Evolutionary conservation across 257 asterid genomes (phyloP), one percentile per base, ranked within the genome.

Genomic region (Solanum dulcamara): DNA sequence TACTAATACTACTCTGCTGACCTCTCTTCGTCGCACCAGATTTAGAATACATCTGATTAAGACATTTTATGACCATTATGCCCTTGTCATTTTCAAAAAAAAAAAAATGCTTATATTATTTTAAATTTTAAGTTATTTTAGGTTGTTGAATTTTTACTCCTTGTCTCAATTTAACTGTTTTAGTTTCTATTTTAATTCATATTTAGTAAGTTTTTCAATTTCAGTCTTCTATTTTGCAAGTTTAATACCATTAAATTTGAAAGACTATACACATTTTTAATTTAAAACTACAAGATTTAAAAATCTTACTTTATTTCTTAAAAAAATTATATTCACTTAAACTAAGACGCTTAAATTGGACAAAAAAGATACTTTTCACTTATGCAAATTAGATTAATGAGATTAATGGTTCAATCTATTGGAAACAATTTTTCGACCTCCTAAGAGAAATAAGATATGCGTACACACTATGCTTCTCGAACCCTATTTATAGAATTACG

Each of bases 1-100:
- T 10, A 48, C 40, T 28, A 77, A 11, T 77, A 77, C 83, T 77
- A 77, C 38, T 46, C 83, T 79, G 44, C 83, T 79, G 62, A 79
- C 83, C 83, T 22, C 83, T 79, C 18, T 79, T 48, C 28, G 7
- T 30, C 40, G 37, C 83, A 48, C 83, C 83, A 28, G 64, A 79
- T 79, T 79, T 48, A 38, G 64, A 1, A 79, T 79, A 79, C 83
- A 48, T 79, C 24, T 26, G 62, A 77, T 46, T 28, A 26, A 15
- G 44, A 79, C 83, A 1, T 79, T 48, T 48, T 79, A 79, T 46
- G 83, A 79, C 83, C 37, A 17, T 20, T 79, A 48, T 79, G 2
- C 30, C 83, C 83, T 48, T 55, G 3, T 7, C 2, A 46, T 55
- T 55, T 55, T 20, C 20, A 7, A 20, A 55, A 8, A 20, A 2